A percentile compares a stretch with the other conserved stretches of the same genome.
phyloP scores from a whole-genome alignment of 2,329 filamentous ascomycete genomes.

The Cladosporium phlei region DNA sequence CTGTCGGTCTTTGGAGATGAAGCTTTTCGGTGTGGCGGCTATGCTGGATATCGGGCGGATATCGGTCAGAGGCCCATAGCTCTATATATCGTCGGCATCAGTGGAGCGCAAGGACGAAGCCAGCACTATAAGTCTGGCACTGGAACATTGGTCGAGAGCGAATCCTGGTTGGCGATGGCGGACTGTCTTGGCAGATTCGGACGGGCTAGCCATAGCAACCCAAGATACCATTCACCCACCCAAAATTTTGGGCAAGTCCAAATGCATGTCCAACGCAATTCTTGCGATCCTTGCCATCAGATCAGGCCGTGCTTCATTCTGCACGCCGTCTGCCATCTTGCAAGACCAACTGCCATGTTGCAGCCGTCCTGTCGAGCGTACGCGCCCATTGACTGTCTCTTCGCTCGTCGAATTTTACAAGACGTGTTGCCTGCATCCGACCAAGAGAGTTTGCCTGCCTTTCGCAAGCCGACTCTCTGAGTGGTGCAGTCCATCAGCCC shows the following conservation, averaged over 20 bases:
- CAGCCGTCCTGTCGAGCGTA: background rate
- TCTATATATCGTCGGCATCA: constrained; percentile 15
- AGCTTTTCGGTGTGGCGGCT: constrained; percentile 4
- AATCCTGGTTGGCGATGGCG: constrained; percentile 13
- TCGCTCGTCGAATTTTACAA: constrained; percentile 1
- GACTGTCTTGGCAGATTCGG: constrained; percentile 14
- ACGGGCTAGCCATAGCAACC: constrained; percentile 13
- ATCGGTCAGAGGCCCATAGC: constrained; percentile 13
- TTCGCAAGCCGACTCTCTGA: background rate
- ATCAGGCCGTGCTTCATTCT: background rate
- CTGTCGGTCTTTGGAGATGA: background rate
- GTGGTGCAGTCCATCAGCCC: background rate
- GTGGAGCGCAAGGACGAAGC: constrained; percentile 12
- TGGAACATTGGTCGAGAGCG: constrained; percentile 12
- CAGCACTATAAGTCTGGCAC: constrained; percentile 11
- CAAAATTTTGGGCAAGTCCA: constrained; percentile 7
- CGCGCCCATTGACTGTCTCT: background rate
- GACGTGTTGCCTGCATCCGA: background rate
- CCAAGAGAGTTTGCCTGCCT: background rate
- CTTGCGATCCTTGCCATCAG: constrained; percentile 1
- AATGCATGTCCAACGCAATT: constrained; percentile 8
- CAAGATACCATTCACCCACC: constrained; percentile 11
- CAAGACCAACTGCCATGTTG: constrained; percentile 1
- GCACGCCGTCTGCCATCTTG: constrained; percentile 2
- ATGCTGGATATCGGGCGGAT: constrained; percentile 13